Base-by-base conservation (phyloP, 2,329 filamentous ascomycete genomes). In the Ustilaginoidea virens region DNA sequence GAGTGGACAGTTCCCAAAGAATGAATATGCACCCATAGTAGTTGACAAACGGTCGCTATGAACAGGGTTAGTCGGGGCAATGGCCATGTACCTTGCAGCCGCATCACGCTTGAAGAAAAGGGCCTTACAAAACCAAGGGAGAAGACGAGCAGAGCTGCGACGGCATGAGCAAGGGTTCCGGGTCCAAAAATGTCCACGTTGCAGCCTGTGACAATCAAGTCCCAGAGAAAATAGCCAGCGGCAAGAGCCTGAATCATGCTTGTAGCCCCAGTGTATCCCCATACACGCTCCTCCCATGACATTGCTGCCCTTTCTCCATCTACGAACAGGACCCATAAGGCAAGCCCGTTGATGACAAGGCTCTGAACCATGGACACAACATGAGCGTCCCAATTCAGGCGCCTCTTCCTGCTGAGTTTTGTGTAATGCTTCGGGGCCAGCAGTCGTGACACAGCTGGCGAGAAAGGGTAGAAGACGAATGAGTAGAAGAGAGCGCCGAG, bases 161-260 rank as follows among this genome's bases (percentile, higher is more conserved):
- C 50, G 26, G 80, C 82, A 51, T 92, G 82, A 28, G 78, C 78
- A 33, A 87, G 60, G 52, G 85, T 73, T 23, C 79, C 79, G n/a
- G 69, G 45, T 6, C 80, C 80, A 44, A 90, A 90, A 20, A 85
- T 67, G 34, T 71, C 61, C 15, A 86, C 45, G 45, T 85, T 67
- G 45, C 66, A 55, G 33, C 71, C 53, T 23, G 79, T 85, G 36
- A 85, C 66, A 38, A 74, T 56, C 28, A 90, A 52, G 46, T 92
- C 82, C 80, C 80, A 92, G 28, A 87, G 52, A 46, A 92, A 92
- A 50, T 92, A 92, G 7, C 82, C 82, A 14, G 73, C 64, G 1
- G 80, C 81, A 41, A 86, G 64, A 7, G 74, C 76, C 52, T 85
- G 79, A 30, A 86, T 68, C 60, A 87, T 66, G 24, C 75, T 80